Base-by-base conservation (phyloP, 1,284 basidiomycete species). In the Cutaneotrichosporon spelunceum region DNA sequence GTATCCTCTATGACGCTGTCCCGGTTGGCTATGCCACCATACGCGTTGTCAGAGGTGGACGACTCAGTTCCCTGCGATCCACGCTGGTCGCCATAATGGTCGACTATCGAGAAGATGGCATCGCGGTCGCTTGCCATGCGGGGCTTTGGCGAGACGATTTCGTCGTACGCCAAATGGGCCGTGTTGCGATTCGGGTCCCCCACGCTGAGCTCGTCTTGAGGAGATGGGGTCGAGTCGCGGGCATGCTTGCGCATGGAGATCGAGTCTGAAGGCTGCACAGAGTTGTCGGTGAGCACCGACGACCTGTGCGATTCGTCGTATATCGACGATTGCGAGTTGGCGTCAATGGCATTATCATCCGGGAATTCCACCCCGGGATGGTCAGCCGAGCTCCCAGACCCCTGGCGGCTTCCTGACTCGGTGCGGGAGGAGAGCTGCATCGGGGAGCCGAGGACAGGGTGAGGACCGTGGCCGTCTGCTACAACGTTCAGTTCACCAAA, bases 31-130 rank as follows among this genome's bases (percentile, higher is more conserved):
- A 49, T 47, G 55, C 29, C 55, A 45, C 56, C 56, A 34, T 58
- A 56, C 26, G 52, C 61, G 39, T 29, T 50, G 21, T 53, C 33
- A 13, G 50, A 53, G 30, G 24, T 23, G 30, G 29, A 27, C 29
- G 48, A 34, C 4, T 57, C 53, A 10, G 53, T 33, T 3, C 21
- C 23, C 10, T 36, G 33, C 9, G 39, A 23, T 24, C 14, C 53
- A 19, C n/a, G 39, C 13, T 29, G 21, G 57, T 53, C 61, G 19
- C 57, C 50, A 52, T 63, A 66, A n/a, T 54, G 53, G 64, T 66
- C 64, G 34, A 66, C 64, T 13, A 66, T 66, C n/a, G 64, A 66
- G 33, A 58, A 50, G 26, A 66, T 61, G 23, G 64, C 61, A 23
- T 61, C 64, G 24, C 61, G 59, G 24, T 66, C 59, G 16, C 49